Base-by-base conservation (phyloP, 306 rosid genomes). In the Psophocarpus tetragonolobus region DNA sequence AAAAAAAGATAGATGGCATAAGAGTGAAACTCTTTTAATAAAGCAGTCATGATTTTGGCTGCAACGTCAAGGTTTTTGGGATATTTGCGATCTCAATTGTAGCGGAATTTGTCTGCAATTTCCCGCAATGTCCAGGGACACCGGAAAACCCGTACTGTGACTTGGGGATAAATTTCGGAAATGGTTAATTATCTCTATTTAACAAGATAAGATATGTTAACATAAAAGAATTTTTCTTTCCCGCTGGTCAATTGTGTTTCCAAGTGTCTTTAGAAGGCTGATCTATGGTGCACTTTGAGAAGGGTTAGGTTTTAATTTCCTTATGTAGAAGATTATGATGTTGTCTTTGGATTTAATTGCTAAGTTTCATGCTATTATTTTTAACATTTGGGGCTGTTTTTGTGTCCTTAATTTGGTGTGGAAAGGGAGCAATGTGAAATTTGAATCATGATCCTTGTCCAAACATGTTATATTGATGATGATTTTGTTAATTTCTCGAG, bases 401-500 rank as follows among this genome's bases (percentile, higher is more conserved):
- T 50, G 42, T 8, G 17, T 21, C 50, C 27, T 5, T 68, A 35
- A 35, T 45, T 23, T 3, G 11, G 1, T 35, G 27, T 41, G 41
- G 35, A 32, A 45, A n/a, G 54, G 60, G 47, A 68, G 5, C 15
- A 4, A 73, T 72, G 23, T 44, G 51, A 76, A 38, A n/a, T 48
- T 29, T 32, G 27, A 68, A 62, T 69, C 7, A 8, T 62, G 32
- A 53, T 18, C 7, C 27, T 70, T 32, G 30, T 61, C n/a, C 24
- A 23, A 61, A 80, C n/a, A 15, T 48, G 24, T 24, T 32, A 6
- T 74, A 9, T 62, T 20, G 54, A 58, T 47, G 50, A 14, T 9
- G 6, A 4, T 41, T 36, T 54, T 48, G 24, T 62, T 74, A 39
- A 18, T 51, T 60, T 53, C 76, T 47, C 47, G 60, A 77, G 61